Base-by-base conservation (phyloP, 306 rosid species). In the Sicyos baderoa region DNA sequence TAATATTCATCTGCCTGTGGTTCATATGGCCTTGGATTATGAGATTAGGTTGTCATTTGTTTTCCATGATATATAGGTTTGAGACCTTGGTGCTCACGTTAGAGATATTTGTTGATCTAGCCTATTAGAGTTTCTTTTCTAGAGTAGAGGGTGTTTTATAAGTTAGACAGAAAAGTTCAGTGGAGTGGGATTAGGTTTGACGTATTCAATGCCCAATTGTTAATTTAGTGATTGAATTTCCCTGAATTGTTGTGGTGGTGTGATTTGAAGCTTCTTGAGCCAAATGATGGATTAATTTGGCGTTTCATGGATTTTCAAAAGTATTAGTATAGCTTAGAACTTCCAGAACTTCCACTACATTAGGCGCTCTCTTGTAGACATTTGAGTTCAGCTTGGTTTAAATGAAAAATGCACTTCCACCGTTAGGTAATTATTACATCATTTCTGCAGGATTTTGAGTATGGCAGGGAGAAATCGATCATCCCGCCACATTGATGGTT, bases 381-480 rank as follows among this genome's bases (percentile, higher is more conserved):
- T 71, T 53, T 32, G 48, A 44, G 50, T 25, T 52, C 40, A 14
- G 52, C 50, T 53, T 61, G 70, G 76, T 42, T 71, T 45, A 19
- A 32, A 9, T 54, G 37, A 61, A 69, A 73, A 78, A 61, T 51
- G 44, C 52, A 19, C 58, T 52, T 68, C 45, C 49, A 15, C 75
- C 70, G 17, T 54, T 68, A 40, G 50, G 61, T 54, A 54, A 74
- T 17, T 32, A 14, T 62, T 58, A 14, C 72, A 23, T 74, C 56
- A 12, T 74, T 77, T 74, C 78, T 76, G 83, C 80, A 84, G 83
- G 81, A 74, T 55, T 61, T 52, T 22, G 10, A 67, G 57, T n/a
- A 84, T 81, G 88, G 27, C 82, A 37, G 80, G 84, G 65, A 79
- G 88, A 72, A 72, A 79, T 49, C 80, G 63, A 22, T 54, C 71